Base-by-base conservation (phyloP, 2,329 filamentous ascomycete genomes). In the Fusarium sp. region DNA sequence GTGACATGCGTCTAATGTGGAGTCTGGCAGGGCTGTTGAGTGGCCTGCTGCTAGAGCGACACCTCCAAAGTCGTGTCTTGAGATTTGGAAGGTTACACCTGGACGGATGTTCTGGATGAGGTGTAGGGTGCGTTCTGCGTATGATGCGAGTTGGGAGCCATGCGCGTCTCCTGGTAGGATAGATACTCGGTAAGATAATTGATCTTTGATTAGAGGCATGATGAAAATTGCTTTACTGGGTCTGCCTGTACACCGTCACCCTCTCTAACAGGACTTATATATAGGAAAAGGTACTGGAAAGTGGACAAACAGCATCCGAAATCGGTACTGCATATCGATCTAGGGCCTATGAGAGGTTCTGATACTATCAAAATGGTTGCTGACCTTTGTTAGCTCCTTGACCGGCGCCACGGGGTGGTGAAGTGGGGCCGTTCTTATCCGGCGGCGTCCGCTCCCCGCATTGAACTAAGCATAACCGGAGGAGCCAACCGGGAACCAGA, bases 141-240 rank as follows among this genome's bases (percentile, higher is more conserved):
- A 61, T 13, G 48, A 59, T 7, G 66, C 62, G 7, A 67, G 42
- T 18, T 63, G 55, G 3, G 58, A 30, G 7, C 68, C 68, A 10
- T 57, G 57, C 0, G 51, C 62, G 40, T 69, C 66, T 4, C 66
- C 68, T 7, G 65, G 68, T 20, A 71, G 45, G 24, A 67, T 34
- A 10, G 56, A 46, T 34, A 65, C 27, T 25, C 20, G 22, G 18
- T 54, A 65, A 9, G 30, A 42, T 37, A 34, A 22, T n/a, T 47
- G 49, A 24, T 61, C 52, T 12, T 44, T 45, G 16, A 57, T 42
- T 11, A 57, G 41, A 49, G 65, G 61, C 61, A 65, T 65, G 34
- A 25, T 65, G 25, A 25, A 6, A 22, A 37, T 11, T 18, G 25
- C 8, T 52, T 40, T 22, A 29, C 14, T 40, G 6, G 34, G 18